Conservation (phyloP, 2,329 filamentous ascomycete genomes). For the Talaromyces funiculosus region DNA sequence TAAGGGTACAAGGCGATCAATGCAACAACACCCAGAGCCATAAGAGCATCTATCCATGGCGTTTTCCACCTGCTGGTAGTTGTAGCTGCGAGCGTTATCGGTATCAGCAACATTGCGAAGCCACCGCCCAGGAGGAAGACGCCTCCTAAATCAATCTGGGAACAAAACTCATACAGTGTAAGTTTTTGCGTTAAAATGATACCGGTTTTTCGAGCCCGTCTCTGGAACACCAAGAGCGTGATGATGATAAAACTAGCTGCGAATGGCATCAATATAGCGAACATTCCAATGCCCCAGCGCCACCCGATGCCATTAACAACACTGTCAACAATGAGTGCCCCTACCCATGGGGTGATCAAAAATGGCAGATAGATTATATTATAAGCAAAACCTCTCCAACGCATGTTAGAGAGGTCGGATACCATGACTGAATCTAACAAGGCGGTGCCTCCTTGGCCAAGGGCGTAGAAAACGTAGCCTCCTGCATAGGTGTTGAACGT, state of each 20-base stretch:
- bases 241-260: conserved; percentile 32
- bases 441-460: conserved; percentile 36
- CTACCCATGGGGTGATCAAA: conserved; percentile 38
- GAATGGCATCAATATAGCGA: conserved; percentile 39
- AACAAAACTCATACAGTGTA: not conserved
- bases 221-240: conserved; percentile 28
- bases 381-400: conserved; percentile 37
- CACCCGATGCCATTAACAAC: conserved; percentile 39
- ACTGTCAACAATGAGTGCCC: conserved; percentile 38
- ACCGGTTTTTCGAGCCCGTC: not conserved
- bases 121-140: not conserved
- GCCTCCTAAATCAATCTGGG: not conserved
- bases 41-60: not conserved
- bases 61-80: not conserved
- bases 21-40: not conserved
- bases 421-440: conserved; percentile 40
- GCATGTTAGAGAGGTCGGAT: conserved; percentile 38
- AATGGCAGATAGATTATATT: conserved; percentile 37
- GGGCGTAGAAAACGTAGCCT: conserved; percentile 32
- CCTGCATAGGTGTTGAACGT: conserved; percentile 34
- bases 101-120: not conserved
- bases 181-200: not conserved
- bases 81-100: not conserved
- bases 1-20: not conserved
- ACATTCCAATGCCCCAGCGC: conserved; percentile 44